phyloP scores from a whole-genome alignment of 352 stramenopile species.

The Phytophthora fragariaefolia region DNA sequence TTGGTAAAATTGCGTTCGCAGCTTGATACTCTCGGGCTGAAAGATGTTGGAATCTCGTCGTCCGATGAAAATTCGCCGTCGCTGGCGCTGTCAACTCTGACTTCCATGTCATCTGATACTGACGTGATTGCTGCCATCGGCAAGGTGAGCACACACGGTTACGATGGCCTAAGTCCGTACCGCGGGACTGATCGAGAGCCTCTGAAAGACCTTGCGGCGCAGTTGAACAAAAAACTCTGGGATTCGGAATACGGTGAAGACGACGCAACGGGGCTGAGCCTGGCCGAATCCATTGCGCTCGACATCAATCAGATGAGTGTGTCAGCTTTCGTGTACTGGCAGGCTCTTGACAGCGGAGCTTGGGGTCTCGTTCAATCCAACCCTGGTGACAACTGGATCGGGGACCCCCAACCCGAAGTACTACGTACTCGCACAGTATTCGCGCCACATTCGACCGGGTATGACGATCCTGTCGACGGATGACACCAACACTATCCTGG shows the following conservation, averaged over 20 bases:
- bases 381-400: slow-evolving; percentile 44
- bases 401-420: slow-evolving; percentile 48
- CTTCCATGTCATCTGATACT: too few species aligned
- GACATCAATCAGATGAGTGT: slow-evolving; percentile 55
- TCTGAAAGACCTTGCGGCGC: slow-evolving; percentile 33
- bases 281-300: slow-evolving; percentile 47
- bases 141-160: slow-evolving; percentile 56
- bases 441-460: slow-evolving; percentile 64
- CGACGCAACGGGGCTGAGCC: slow-evolving; percentile 43
- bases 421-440: slow-evolving; percentile 63
- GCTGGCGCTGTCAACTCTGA: too few species aligned
- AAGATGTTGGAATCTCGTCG: slow-evolving; percentile 33
- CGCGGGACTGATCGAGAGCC: slow-evolving; percentile 32
- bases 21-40: slow-evolving; percentile 34
- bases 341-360: slow-evolving; percentile 47
- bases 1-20: slow-evolving; percentile 42
- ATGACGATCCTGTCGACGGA: slow-evolving; percentile 55
- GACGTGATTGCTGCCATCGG: slow-evolving; percentile 33
- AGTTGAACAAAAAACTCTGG: slow-evolving; percentile 38
- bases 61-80: slow-evolving; percentile 54
- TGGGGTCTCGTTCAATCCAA: slow-evolving; percentile 53
- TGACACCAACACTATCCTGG: slow-evolving; percentile 55
- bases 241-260: slow-evolving; percentile 52
- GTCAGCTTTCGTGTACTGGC: slow-evolving; percentile 57
- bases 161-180: slow-evolving; percentile 45